A percentile compares a stretch with the other conserved stretches of the same genome.
Evolutionary conservation across 495 filamentous ascomycete species (phyloP).

Genomic region (Xylaria palmicola): DNA sequence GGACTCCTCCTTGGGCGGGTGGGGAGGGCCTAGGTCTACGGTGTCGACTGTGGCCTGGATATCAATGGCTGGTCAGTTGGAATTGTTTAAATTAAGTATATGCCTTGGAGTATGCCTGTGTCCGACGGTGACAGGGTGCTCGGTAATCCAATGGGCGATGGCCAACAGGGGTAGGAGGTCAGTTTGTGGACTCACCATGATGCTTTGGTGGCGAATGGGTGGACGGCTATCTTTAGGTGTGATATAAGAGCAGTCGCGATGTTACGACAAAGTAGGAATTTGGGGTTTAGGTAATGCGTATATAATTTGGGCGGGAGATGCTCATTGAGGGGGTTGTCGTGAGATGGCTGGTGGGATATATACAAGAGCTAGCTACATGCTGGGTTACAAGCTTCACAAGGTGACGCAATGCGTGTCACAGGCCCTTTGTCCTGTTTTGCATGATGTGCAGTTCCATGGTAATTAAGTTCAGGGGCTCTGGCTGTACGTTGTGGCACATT

Average conservation of each 20-base stretch:
- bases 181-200: conserved; percentile 20
- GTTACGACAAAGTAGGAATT: neutral
- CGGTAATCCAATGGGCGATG: neutral
- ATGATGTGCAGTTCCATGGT: neutral
- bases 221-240: neutral
- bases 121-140: neutral
- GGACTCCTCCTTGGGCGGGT: conserved; percentile 52
- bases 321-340: too few relatives aligned
- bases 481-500: neutral
- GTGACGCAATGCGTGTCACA: conserved; percentile 9
- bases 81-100: neutral
- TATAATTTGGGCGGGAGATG: neutral
- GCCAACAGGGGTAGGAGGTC: neutral
- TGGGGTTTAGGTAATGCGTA: neutral
- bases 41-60: conserved; percentile 56
- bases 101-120: neutral
- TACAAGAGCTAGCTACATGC: too few relatives aligned
- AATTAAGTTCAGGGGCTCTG: neutral
- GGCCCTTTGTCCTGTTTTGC: neutral
- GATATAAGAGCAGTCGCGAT: neutral
- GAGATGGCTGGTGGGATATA: neutral
- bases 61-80: neutral
- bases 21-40: conserved; percentile 45
- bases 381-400: neutral
- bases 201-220: neutral